These are phyloP conservation scores for Candida oleophila DNA, from an alignment of 805 yeast species.

Conservation along the genomic window DNA sequence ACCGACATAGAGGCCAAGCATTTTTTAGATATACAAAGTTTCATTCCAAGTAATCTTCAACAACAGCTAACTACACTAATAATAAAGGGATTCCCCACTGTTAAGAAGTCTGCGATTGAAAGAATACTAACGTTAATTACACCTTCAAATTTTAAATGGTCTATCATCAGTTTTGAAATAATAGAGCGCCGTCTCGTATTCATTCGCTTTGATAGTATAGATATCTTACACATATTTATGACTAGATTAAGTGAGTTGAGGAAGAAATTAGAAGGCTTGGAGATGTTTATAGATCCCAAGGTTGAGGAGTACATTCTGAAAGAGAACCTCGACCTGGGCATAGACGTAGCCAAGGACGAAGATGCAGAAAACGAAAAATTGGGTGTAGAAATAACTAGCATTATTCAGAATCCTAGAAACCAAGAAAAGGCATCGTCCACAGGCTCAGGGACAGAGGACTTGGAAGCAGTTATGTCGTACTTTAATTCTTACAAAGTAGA, in stretches of 20 bases:
- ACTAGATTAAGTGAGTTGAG: background rate
- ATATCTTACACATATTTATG: constrained; percentile 16
- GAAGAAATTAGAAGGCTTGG: background rate
- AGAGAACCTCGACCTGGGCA: too few relatives aligned
- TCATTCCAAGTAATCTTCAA: constrained; percentile 31
- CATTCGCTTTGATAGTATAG: constrained; percentile 24
- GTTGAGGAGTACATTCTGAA: background rate
- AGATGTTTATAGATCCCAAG: constrained; percentile 1
- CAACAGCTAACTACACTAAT: constrained; percentile 35
- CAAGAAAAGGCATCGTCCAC: constrained; percentile 14
- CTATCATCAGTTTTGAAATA: constrained; percentile 29
- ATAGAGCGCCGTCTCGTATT: constrained; percentile 31
- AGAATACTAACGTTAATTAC: constrained; percentile 21
- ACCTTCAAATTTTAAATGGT: constrained; percentile 29
- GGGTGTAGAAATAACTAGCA: background rate
- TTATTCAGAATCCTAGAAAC: constrained; percentile 19
- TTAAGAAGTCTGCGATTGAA: constrained; percentile 29
- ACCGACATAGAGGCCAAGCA: constrained; percentile 14
- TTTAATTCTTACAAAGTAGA: constrained; percentile 51
- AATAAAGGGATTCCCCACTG: constrained; percentile 32
- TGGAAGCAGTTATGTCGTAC: constrained; percentile 34
- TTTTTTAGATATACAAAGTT: constrained; percentile 24
- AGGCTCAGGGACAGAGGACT: constrained; percentile 31
- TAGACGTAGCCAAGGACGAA: background rate
- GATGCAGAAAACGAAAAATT: background rate